Percentiles rank a stretch among this genome's conserved stretches.
Evolutionary conservation across 73 alveolate genomes (phyloP).

Genomic region (Tetrahymena elliotti): DNA sequence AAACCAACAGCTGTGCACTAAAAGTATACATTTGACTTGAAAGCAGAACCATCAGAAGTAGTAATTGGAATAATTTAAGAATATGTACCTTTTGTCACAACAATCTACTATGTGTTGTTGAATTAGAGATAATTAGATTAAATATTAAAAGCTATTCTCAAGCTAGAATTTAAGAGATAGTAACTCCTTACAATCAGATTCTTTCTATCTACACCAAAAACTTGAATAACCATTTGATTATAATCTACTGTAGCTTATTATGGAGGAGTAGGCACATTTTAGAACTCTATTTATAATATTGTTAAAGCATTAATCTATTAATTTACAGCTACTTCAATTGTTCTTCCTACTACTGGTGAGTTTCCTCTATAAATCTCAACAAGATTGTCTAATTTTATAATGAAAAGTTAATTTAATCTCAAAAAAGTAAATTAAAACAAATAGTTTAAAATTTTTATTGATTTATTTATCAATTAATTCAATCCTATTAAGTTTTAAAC

Average conservation of each 20-base stretch:
- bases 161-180: neutral
- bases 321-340: neutral
- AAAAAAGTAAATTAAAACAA: neutral
- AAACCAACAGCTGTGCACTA: neutral
- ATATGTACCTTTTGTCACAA: neutral
- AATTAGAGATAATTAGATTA: neutral
- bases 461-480: too few species aligned
- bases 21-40: neutral
- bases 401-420: neutral
- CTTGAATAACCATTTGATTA: neutral
- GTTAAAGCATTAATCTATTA: neutral
- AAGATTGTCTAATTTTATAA: neutral
- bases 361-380: neutral
- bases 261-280: neutral
- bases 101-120: neutral
- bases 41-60: neutral
- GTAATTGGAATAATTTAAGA: neutral
- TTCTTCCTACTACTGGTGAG: neutral
- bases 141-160: neutral
- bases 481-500: too few species aligned
- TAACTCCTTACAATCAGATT: neutral
- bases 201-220: neutral
- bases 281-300: neutral
- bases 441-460: neutral
- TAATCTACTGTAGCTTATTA: neutral